Base-by-base conservation (phyloP, 2,329 filamentous ascomycete genomes). In the Graphilbum fragrans region DNA sequence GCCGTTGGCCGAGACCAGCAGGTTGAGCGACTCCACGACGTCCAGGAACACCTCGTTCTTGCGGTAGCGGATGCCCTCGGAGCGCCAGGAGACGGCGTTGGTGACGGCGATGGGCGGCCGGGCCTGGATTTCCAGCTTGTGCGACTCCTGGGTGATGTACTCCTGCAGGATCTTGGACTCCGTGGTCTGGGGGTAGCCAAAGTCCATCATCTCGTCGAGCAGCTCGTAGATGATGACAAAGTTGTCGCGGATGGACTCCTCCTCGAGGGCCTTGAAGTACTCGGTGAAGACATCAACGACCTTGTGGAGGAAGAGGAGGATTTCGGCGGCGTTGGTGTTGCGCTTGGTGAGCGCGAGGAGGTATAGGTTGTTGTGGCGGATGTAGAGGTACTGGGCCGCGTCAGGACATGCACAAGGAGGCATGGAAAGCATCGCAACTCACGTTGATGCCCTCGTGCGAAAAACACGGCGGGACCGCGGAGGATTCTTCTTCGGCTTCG, bases 161-260 rank as follows among this genome's bases (percentile, higher is more conserved):
- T 98, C 92, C 63, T 98, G 92, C 46, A 98, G 69, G 60, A 98
- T 98, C 74, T 98, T 98, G 61, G 79, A 86, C 63, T 98, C 92
- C 50, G 92, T 98, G 10, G 92, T 98, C 63, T 98, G 92, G 6
- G 92, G 92, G 61, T 98, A 95, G 49, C 92, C 92, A 70, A 98
- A 98, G 65, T 98, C 92, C 92, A 98, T 98, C 92, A 98, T 98
- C 69, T 98, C 92, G 58, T 98, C 92, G 48, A 98, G 76, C 47
- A 98, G 67, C 65, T 98, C 92, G 70, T 98, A 98, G 57, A 98
- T 98, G 58, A 98, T 80, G 61, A 98, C 92, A 59, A 98, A 98
- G 69, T 98, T 98, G 70, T 98, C 92, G 53, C 92, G 80, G 60
- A 98, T 98, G 54, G 86, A 94, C 65, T 98, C 92, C 63, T 98